Conservation (phyloP, 306 rosid species). For the Castanospermum australe region DNA sequence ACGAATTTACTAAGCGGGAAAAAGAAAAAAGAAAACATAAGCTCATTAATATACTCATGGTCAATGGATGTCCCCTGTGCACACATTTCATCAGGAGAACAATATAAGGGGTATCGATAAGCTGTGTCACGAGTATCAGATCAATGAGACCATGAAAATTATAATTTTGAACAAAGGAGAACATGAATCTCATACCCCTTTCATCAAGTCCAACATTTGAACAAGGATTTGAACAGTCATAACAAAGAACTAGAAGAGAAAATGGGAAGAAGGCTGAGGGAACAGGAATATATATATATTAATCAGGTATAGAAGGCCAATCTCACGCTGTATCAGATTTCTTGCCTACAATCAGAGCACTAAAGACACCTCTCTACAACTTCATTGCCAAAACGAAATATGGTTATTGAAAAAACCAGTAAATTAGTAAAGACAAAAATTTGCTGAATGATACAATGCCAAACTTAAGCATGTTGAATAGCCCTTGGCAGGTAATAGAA, state of each 20-base stretch:
- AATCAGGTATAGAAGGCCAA: neutral
- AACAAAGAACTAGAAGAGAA: neutral
- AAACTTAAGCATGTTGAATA: slow-evolving; percentile 6
- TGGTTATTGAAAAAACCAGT: neutral
- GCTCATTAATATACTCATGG: neutral
- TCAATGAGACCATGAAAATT: neutral
- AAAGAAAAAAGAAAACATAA: neutral
- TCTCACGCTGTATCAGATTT: neutral
- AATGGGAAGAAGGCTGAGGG: neutral
- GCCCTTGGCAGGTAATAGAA: neutral
- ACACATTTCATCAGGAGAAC: neutral
- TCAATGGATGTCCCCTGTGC: neutral
- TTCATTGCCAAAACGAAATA: neutral
- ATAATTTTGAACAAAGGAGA: neutral
- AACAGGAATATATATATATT: neutral
- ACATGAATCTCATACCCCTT: neutral
- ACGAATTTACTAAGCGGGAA: neutral
- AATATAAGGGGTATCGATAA: neutral
- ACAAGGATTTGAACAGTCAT: neutral
- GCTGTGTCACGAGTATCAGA: neutral
- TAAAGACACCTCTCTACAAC: neutral
- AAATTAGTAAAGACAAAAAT: neutral
- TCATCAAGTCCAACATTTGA: neutral
- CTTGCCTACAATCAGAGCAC: neutral
- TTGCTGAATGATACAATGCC: neutral